These are phyloP conservation scores for Mentha longifolia DNA, from an alignment of 257 asterid genomes.

Conservation along the genomic window DNA sequence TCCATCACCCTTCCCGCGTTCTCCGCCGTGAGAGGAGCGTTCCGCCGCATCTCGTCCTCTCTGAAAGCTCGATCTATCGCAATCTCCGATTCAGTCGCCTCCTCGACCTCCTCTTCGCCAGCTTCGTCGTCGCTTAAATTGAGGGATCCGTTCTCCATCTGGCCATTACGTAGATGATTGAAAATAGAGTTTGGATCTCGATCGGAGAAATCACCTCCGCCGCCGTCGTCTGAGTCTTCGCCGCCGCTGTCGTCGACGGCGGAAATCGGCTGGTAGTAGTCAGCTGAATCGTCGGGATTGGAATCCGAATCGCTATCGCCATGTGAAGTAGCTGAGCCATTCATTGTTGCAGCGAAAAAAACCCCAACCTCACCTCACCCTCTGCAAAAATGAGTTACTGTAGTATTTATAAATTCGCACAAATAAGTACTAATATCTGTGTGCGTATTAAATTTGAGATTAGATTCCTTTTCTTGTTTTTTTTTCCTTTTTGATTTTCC, in stretches of 20 bases:
- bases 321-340: conserved; percentile 33
- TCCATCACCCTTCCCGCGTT: conserved; percentile 72
- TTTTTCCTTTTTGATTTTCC: too few relatives aligned
- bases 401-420: too few relatives aligned
- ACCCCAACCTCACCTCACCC: conserved; percentile 2
- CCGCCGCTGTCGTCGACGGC: conserved; percentile 43
- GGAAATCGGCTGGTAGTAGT: conserved; percentile 73
- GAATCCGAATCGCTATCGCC: conserved; percentile 74
- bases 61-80: conserved; percentile 65
- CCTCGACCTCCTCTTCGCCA: conserved; percentile 47
- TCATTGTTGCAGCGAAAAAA: conserved; percentile 38
- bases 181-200: conserved; percentile 34
- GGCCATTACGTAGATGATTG: conserved; percentile 60
- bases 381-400: too few relatives aligned
- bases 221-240: conserved; percentile 42
- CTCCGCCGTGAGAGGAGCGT: conserved; percentile 73
- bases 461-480: too few relatives aligned
- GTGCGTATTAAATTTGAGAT: too few relatives aligned
- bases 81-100: conserved; percentile 49
- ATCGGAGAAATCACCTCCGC: conserved; percentile 44
- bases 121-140: conserved; percentile 57
- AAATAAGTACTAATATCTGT: too few relatives aligned
- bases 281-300: conserved; percentile 56
- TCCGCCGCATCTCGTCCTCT: conserved; percentile 83
- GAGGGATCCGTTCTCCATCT: conserved; percentile 60